Base-by-base conservation (phyloP, 805 yeast genomes). In the Wickerhamiella slavikovae region DNA sequence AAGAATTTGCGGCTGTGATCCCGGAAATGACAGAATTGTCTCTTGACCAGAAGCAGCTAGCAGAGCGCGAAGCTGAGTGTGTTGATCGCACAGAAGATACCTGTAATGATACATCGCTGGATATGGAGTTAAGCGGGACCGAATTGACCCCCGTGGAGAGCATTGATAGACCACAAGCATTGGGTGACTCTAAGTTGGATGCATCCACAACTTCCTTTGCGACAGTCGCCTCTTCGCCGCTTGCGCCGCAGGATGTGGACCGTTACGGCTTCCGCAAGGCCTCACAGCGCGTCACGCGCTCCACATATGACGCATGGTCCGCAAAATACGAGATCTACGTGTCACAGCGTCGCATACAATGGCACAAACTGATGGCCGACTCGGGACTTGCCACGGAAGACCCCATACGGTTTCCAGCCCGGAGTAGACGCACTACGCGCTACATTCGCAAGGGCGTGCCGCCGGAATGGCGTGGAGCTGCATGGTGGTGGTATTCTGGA, bases 381-480 rank as follows among this genome's bases (percentile, higher is more conserved):
- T 66, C 65, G 43, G 94, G 94, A 0, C 52, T 83, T 3, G 42
- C 39, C 11, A 47, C 58, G 5, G 39, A 51, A 8, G 48, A 54
- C 4, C 55, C 55, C 3, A 46, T 41, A 15, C 31, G 54, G 19
- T 50, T 50, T 36, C 55, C 55, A 1, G 44, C 54, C 0, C 40
- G 39, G 17, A 40, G 47, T 29, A 47, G 43, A 32, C 40, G 39
- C 25, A 38, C 80, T 38, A 74, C 76, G 44, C 64, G 91, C 34
- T 72, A 78, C 43, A 68, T 89, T 9, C 64, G 95, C 32, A 77
- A 77, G 47, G 98, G 98, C 9, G 72, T 85, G 8, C 96, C 98
- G 0, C 83, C 93, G 0, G 94, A 80, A 47, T 85, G 94, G 95
- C 59, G 98, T 39, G 98, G 98, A 1, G 66, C 68, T 39, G 94